Percentiles rank a stretch among this genome's conserved stretches.
These are phyloP conservation scores for Yamadazyma sp. DNA, from an alignment of 1,139 yeast species.

Conservation along the genomic window DNA sequence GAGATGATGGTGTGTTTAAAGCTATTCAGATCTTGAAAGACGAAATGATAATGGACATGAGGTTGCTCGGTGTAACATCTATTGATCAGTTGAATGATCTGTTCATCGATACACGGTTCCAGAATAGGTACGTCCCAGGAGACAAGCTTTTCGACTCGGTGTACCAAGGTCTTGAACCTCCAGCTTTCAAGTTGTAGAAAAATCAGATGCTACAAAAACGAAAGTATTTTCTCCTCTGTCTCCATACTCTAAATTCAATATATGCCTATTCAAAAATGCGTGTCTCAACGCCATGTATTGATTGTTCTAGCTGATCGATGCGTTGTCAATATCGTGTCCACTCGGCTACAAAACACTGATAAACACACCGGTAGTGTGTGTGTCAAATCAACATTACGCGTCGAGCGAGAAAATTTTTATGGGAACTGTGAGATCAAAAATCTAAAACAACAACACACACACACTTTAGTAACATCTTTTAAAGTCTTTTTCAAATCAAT, in stretches of 20 bases:
- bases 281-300: background rate
- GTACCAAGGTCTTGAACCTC: slow-evolving; percentile 39
- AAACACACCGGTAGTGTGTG: background rate
- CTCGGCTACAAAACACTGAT: background rate
- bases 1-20: slow-evolving; percentile 74
- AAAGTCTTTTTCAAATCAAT: background rate
- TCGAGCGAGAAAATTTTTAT: slow-evolving; percentile 6
- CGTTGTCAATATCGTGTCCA: background rate
- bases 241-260: too few species aligned
- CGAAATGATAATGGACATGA: slow-evolving; percentile 86
- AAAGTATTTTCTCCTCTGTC: too few species aligned
- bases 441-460: slow-evolving; percentile 6
- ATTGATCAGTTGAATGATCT: slow-evolving; percentile 60
- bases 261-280: too few species aligned
- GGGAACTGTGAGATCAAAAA: slow-evolving; percentile 4
- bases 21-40: slow-evolving; percentile 78
- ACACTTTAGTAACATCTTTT: slow-evolving; percentile 1
- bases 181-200: slow-evolving; percentile 16
- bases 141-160: slow-evolving; percentile 37
- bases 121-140: slow-evolving; percentile 25
- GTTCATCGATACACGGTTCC: slow-evolving; percentile 30
- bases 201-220: background rate
- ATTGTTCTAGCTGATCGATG: background rate
- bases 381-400: slow-evolving; percentile 2
- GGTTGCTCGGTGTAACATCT: slow-evolving; percentile 73